Percentiles rank a stretch among this genome's conserved stretches.
Conservation (phyloP, 225 moss, liverwort and hornwort species). For the Marchantia paleacea region DNA sequence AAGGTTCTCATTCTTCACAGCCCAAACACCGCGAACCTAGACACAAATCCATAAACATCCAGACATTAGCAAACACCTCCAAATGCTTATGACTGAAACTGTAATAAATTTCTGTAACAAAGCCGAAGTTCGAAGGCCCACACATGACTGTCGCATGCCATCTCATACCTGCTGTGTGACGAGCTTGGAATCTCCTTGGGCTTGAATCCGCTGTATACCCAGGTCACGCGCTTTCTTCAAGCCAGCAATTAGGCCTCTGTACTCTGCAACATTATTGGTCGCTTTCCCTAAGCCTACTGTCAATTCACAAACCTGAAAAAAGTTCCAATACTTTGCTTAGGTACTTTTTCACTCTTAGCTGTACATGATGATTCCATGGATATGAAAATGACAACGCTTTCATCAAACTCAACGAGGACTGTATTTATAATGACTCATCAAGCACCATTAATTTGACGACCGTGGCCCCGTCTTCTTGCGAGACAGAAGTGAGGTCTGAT, state of each 20-base stretch:
- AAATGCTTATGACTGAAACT: too few species aligned
- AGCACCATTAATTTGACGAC: background rate
- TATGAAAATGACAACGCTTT: too few species aligned
- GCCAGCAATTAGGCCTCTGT: constrained; percentile 84
- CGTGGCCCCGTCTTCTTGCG: background rate
- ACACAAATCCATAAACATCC: background rate
- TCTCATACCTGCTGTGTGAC: constrained; percentile 79
- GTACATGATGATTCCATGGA: background rate
- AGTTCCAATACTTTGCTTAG: background rate
- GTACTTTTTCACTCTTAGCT: background rate
- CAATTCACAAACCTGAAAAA: constrained; percentile 65
- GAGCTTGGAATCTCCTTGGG: constrained; percentile 89
- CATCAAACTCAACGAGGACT: too few species aligned
- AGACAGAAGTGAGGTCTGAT: background rate
- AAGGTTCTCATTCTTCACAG: constrained; percentile 70
- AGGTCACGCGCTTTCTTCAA: constrained; percentile 75
- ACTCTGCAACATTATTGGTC: constrained; percentile 96
- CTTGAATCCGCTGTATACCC: constrained; percentile 76
- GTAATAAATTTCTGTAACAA: background rate
- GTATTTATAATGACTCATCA: background rate
- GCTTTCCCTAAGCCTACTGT: constrained; percentile 83
- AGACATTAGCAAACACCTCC: background rate
- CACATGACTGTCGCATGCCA: background rate
- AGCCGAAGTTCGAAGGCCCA: background rate
- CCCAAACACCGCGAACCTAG: constrained; percentile 80